These are phyloP conservation scores for Aspergillus brunneoviolaceus DNA, from an alignment of 2,329 filamentous ascomycete species.

Conservation along the genomic window DNA sequence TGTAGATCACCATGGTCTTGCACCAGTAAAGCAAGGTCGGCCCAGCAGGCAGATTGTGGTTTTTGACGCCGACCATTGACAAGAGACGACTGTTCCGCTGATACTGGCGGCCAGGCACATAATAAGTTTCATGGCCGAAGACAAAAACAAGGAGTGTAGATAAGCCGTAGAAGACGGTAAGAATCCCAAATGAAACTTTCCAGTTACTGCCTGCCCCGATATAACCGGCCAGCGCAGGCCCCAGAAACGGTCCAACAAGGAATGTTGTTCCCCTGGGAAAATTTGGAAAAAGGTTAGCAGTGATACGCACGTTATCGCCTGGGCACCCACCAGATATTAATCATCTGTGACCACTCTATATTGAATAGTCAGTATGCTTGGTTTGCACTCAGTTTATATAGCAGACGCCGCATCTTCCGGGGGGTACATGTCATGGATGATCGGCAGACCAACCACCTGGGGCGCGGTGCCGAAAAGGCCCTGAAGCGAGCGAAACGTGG, in stretches of 20 bases:
- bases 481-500: constrained; percentile 39
- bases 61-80: constrained; percentile 34
- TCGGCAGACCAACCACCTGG: constrained; percentile 41
- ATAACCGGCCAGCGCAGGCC: constrained; percentile 40
- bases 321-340: constrained; percentile 37
- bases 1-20: constrained; percentile 24
- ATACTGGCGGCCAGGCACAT: constrained; percentile 16
- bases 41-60: constrained; percentile 29
- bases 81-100: constrained; percentile 19
- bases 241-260: constrained; percentile 39
- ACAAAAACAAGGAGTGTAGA: constrained; percentile 35
- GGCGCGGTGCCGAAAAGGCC: constrained; percentile 41
- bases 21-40: constrained; percentile 26
- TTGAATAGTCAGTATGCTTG: background rate
- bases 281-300: too few species aligned
- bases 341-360: constrained; percentile 39
- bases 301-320: background rate
- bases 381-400: background rate
- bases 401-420: constrained; percentile 22
- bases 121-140: constrained; percentile 38
- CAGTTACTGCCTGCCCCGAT: constrained; percentile 34
- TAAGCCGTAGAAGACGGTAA: constrained; percentile 37
- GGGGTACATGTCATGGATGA: constrained; percentile 42
- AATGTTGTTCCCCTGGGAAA: constrained; percentile 35
- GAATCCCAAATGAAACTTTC: constrained; percentile 35